Conservation (phyloP, 257 asterid species). For the Catharanthus roseus region DNA sequence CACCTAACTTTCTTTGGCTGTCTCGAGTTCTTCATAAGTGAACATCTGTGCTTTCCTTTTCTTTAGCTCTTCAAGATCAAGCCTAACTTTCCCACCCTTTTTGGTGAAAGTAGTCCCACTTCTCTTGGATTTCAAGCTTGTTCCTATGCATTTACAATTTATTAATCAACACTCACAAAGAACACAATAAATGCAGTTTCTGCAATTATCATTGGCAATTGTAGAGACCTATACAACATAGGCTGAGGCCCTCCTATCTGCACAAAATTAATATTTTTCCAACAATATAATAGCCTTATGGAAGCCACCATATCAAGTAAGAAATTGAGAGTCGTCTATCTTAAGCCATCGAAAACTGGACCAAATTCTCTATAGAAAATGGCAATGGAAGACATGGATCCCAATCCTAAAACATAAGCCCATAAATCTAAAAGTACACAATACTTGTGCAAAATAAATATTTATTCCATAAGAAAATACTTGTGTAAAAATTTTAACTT, state of each 20-base stretch:
- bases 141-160: slow-evolving; percentile 60
- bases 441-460: no score
- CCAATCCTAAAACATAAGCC: no score
- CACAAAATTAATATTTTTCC: slow-evolving; percentile 6
- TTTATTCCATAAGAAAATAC: no score
- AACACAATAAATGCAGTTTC: slow-evolving; percentile 69
- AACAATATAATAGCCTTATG: no score
- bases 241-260: slow-evolving; percentile 58
- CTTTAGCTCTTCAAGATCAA: slow-evolving; percentile 65
- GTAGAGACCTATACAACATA: slow-evolving; percentile 54
- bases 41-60: slow-evolving; percentile 77
- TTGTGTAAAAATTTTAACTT: no score
- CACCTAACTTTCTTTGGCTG: slow-evolving; percentile 58
- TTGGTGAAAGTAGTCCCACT: slow-evolving; percentile 32
- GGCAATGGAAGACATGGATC: no score
- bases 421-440: no score
- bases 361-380: no score
- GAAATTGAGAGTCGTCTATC: no score
- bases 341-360: no score
- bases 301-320: no score
- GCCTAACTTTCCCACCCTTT: slow-evolving; percentile 47
- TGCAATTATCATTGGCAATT: slow-evolving; percentile 62
- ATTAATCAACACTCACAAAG: slow-evolving; percentile 59
- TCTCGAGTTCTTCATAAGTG: slow-evolving; percentile 65
- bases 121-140: slow-evolving; percentile 24